Evolutionary conservation across 257 asterid genomes (phyloP).

Genomic region (Linaria vulgaris): DNA sequence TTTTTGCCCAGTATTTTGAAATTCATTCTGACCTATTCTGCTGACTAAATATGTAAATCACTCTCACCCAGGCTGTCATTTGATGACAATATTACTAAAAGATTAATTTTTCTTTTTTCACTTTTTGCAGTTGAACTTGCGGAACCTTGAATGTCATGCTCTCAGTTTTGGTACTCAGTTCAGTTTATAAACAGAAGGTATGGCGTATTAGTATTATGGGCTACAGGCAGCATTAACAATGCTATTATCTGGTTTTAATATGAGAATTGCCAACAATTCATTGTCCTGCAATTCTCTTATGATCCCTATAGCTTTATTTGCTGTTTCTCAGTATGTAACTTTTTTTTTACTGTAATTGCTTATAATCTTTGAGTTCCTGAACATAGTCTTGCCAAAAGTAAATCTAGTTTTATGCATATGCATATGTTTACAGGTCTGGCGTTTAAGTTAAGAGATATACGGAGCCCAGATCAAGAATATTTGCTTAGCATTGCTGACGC

Average conservation of each 20-base stretch:
- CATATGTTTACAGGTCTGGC: constrained; percentile 6
- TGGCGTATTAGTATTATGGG: background rate
- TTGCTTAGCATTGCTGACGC: background rate
- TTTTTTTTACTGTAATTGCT: too few species aligned
- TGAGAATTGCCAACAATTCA: background rate
- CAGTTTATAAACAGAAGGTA: constrained; percentile 33
- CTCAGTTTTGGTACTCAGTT: constrained; percentile 78
- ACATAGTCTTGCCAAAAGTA: background rate
- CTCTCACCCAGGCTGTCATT: too few species aligned
- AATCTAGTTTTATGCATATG: background rate
- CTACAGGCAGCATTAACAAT: background rate
- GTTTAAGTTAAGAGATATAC: background rate
- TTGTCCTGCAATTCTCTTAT: background rate
- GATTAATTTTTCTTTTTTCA: background rate
- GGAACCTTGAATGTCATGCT: constrained; percentile 82
- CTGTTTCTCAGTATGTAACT: too few species aligned
- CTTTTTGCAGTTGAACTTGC: constrained; percentile 78
- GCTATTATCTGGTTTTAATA: background rate
- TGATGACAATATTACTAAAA: constrained; percentile 1
- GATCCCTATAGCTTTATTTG: too few species aligned
- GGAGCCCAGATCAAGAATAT: constrained; percentile 16
- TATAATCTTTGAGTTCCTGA: background rate
- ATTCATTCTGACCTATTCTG: too few species aligned
- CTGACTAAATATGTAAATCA: too few species aligned
- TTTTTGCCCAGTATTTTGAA: too few species aligned